Evolutionary conservation across 1,139 yeast genomes (phyloP).

Genomic region (Kluyveromyces sp.): DNA sequence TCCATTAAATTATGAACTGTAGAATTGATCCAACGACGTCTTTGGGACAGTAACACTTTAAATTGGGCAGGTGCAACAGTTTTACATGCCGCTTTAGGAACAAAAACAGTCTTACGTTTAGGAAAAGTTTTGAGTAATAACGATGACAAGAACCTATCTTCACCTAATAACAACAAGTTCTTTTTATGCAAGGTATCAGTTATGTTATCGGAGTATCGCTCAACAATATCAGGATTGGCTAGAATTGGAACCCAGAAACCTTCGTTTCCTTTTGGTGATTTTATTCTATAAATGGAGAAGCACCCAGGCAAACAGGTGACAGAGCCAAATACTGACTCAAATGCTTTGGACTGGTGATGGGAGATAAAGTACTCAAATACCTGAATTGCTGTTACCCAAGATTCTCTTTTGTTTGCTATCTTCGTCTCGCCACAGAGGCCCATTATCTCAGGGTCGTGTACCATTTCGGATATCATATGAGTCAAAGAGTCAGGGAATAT

Average conservation of each 20-base stretch:
- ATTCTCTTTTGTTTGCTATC: conserved; percentile 74
- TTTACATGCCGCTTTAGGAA: conserved; percentile 93
- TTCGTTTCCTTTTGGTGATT: conserved; percentile 82
- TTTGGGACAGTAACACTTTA: conserved; percentile 77
- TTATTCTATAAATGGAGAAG: conserved; percentile 91
- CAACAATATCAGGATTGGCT: conserved; percentile 95
- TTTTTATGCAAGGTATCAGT: conserved; percentile 84
- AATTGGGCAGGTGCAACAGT: conserved; percentile 86
- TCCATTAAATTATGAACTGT: conserved; percentile 95
- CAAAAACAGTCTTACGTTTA: conserved; percentile 83
- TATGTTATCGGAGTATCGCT: conserved; percentile 85
- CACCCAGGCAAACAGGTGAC: conserved; percentile 98
- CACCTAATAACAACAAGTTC: conserved; percentile 84
- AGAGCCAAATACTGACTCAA: conserved; percentile 93
- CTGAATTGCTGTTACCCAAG: conserved; percentile 94
- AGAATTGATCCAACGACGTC: conserved; percentile 98
- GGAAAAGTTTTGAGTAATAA: conserved; percentile 92
- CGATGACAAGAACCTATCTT: conserved; percentile 83
- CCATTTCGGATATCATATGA: conserved; percentile 92
- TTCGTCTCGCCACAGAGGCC: conserved; percentile 97
- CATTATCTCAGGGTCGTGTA: conserved; percentile 83
- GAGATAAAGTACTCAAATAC: conserved; percentile 94
- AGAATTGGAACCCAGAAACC: conserved; percentile 96
- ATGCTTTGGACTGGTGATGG: conserved; percentile 94
- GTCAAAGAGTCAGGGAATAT: conserved; percentile 86